phyloP scores from a whole-genome alignment of 208 protist species.

The Trypanosoma melophagium region DNA sequence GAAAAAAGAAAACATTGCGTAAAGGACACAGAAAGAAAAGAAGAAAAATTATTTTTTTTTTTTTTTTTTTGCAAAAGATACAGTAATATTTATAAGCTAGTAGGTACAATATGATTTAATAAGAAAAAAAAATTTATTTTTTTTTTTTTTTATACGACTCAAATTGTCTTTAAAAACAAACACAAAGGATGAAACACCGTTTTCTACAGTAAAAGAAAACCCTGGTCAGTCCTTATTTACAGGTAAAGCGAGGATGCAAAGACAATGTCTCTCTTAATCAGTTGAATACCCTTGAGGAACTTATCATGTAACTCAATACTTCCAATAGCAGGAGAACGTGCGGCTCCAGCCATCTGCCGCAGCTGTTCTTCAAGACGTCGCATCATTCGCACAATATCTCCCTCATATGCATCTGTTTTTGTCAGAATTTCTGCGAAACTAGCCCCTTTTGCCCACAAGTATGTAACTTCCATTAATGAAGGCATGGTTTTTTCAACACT shows the following conservation, averaged over 20 bases:
- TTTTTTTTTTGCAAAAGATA: not conserved
- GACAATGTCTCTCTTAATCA: slow-evolving; percentile 99
- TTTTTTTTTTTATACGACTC: slow-evolving; percentile 14
- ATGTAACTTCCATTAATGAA: slow-evolving; percentile 96
- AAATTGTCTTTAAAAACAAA: slow-evolving; percentile 2
- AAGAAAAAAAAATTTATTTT: not conserved
- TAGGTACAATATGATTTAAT: not conserved
- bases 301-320: slow-evolving; percentile 98
- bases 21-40: slow-evolving; percentile 8
- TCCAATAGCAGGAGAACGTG: slow-evolving; percentile 97
- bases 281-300: slow-evolving; percentile 95
- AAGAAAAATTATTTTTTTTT: slow-evolving; percentile 17
- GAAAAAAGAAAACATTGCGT: slow-evolving; percentile 9
- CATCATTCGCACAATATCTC: slow-evolving; percentile 98
- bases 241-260: slow-evolving; percentile 99
- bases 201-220: too few species aligned
- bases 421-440: slow-evolving; percentile 97
- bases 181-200: slow-evolving; percentile 2
- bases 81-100: not conserved
- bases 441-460: slow-evolving; percentile 96
- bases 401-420: slow-evolving; percentile 98
- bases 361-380: slow-evolving; percentile 98
- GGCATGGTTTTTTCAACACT: slow-evolving; percentile 95
- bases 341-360: slow-evolving; percentile 95
- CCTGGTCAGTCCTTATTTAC: slow-evolving; percentile 36